A percentile compares a stretch with the other conserved stretches of the same genome.
Evolutionary conservation across 1,284 basidiomycete species (phyloP).

Genomic region (Tilletia indica): DNA sequence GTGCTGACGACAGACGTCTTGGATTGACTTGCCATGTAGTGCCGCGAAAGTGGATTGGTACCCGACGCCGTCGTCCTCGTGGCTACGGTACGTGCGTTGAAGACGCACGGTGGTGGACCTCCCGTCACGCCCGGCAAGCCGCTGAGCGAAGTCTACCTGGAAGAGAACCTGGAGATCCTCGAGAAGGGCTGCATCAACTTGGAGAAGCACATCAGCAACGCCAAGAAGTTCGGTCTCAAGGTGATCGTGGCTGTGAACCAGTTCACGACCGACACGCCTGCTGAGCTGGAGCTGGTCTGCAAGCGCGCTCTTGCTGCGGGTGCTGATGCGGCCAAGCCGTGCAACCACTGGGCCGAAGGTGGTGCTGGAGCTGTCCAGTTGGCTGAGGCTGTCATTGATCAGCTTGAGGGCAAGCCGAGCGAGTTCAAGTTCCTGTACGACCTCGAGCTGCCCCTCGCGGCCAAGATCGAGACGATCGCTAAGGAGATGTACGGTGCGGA

Average conservation of each 20-base stretch:
- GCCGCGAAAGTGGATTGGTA: conserved; percentile 83
- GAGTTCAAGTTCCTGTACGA: conserved; percentile 55
- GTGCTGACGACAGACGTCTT: too few relatives aligned
- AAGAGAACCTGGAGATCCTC: conserved; percentile 87
- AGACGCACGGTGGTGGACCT: conserved; percentile 98
- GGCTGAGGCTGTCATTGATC: conserved; percentile 47
- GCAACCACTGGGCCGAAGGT: conserved; percentile 71
- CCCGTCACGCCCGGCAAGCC: conserved; percentile 96
- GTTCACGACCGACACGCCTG: conserved; percentile 85
- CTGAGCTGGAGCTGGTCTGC: conserved; percentile 83
- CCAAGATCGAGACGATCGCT: conserved; percentile 54
- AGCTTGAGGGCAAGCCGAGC: conserved; percentile 37
- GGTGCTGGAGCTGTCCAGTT: conserved; percentile 50
- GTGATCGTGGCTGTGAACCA: conserved; percentile 94
- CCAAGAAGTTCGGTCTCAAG: conserved; percentile 93
- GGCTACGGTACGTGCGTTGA: conserved; percentile 92
- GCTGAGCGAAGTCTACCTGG: conserved; percentile 86
- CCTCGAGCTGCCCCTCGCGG: conserved; percentile 39
- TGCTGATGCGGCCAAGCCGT: conserved; percentile 90
- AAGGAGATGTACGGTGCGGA: conserved; percentile 54
- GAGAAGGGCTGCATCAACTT: conserved; percentile 91
- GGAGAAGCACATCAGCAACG: conserved; percentile 89
- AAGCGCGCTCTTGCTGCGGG: conserved; percentile 78
- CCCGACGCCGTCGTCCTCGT: conserved; percentile 95
- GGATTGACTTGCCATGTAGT: conserved; percentile 55